phyloP scores from a whole-genome alignment of 2,329 filamentous ascomycete species.

The Pseudogymnoascus sp. region DNA sequence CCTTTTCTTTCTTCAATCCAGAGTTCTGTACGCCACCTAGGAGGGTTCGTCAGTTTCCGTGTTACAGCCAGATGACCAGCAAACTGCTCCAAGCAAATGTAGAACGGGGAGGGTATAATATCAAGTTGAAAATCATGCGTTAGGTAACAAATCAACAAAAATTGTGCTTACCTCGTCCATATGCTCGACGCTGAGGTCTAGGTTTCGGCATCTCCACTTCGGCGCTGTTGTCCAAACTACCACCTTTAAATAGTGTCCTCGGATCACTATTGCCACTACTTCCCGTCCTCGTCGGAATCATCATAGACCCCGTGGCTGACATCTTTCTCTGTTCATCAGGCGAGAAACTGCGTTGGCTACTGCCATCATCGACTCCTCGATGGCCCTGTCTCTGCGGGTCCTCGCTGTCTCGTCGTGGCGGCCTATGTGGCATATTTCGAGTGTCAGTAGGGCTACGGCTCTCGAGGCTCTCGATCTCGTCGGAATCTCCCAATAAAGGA shows the following conservation, averaged over 20 bases:
- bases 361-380: not conserved
- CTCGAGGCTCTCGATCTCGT: slow-evolving; percentile 10
- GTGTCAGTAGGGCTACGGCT: slow-evolving; percentile 1
- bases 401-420: not conserved
- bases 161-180: slow-evolving; percentile 42
- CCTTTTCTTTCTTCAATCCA: slow-evolving; percentile 12
- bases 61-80: slow-evolving; percentile 46
- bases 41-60: slow-evolving; percentile 34
- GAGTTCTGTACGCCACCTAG: slow-evolving; percentile 40
- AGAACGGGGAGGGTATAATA: slow-evolving; percentile 10
- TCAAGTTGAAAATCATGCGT: not conserved
- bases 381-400: slow-evolving; percentile 1
- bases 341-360: not conserved
- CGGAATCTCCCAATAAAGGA: slow-evolving; percentile 7
- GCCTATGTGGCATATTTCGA: not conserved
- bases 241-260: slow-evolving; percentile 4
- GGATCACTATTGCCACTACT: slow-evolving; percentile 14
- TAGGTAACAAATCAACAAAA: not conserved
- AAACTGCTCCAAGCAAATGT: slow-evolving; percentile 16
- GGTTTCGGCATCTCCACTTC: slow-evolving; percentile 38
- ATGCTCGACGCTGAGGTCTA: slow-evolving; percentile 40
- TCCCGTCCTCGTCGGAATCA: slow-evolving; percentile 12
- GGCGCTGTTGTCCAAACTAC: slow-evolving; percentile 27
- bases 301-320: slow-evolving; percentile 10
- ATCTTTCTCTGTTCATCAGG: slow-evolving; percentile 8